Percentiles rank a stretch among this genome's conserved stretches.
phyloP scores from a whole-genome alignment of 208 protist genomes.

The Trichomonas tenax region DNA sequence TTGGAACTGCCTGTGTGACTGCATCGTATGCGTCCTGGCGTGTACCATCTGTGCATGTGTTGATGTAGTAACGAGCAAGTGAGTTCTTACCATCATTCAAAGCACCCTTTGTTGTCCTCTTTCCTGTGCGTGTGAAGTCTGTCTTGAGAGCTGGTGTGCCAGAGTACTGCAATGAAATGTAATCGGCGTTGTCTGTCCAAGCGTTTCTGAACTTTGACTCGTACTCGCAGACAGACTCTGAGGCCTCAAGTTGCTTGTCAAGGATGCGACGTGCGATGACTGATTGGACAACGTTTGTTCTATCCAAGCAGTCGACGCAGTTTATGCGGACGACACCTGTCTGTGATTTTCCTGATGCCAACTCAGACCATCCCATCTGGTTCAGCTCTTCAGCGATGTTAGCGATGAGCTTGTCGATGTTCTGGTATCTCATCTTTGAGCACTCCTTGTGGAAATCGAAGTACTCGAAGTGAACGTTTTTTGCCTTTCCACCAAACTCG shows the following conservation, averaged over 20 bases:
- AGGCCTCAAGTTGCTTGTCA: constrained; percentile 7
- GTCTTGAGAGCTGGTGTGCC: constrained; percentile 32
- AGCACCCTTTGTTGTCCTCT: constrained; percentile 24
- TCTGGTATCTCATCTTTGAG: constrained; percentile 22
- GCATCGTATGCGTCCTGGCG: constrained; percentile 23
- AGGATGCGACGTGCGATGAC: background rate
- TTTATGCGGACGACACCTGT: constrained; percentile 30
- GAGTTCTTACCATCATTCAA: constrained; percentile 28
- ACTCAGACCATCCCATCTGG: background rate
- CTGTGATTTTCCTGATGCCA: background rate
- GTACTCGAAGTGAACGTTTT: background rate
- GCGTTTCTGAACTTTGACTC: background rate
- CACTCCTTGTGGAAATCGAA: constrained; percentile 34
- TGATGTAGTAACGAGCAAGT: constrained; percentile 17
- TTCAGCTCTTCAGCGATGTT: constrained; percentile 3
- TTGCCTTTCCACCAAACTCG: background rate
- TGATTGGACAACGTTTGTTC: constrained; percentile 31
- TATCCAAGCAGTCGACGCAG: constrained; percentile 36
- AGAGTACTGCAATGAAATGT: constrained; percentile 12
- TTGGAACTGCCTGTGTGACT: background rate
- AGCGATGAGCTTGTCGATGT: constrained; percentile 23
- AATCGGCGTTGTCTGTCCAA: constrained; percentile 36
- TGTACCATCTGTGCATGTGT: constrained; percentile 27
- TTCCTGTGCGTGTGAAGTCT: constrained; percentile 36
- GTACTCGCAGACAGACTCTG: background rate